Conservation (phyloP, 108 stramenopile species). For the Cylindrotheca fusiformis region DNA sequence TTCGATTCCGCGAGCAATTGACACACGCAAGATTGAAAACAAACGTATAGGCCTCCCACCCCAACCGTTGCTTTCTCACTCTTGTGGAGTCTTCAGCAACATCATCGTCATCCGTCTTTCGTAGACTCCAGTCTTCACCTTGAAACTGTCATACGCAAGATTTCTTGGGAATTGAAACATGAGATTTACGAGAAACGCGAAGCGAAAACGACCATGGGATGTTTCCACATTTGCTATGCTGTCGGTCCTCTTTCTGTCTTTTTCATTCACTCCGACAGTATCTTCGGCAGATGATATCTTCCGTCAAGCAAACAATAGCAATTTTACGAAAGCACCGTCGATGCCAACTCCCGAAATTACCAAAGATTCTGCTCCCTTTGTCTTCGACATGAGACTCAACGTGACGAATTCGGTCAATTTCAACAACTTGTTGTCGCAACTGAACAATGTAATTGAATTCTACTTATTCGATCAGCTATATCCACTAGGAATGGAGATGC, state of each 20-base stretch:
- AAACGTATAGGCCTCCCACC: too few relatives aligned
- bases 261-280: neutral
- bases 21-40: too few relatives aligned
- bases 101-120: too few relatives aligned
- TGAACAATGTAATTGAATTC: constrained; percentile 8
- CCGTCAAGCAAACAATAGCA: too few relatives aligned
- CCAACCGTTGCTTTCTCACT: too few relatives aligned
- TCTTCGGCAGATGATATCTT: neutral
- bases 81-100: too few relatives aligned
- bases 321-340: too few relatives aligned
- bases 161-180: too few relatives aligned
- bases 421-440: neutral
- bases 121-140: too few relatives aligned
- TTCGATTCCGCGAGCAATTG: too few relatives aligned
- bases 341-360: neutral
- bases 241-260: neutral
- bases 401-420: constrained; percentile 4
- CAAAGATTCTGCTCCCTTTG: constrained; percentile 4
- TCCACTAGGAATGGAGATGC: neutral
- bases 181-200: neutral
- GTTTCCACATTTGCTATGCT: neutral
- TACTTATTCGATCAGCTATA: constrained; percentile 6
- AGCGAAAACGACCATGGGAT: constrained; percentile 1
- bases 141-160: too few relatives aligned
- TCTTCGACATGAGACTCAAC: constrained; percentile 9